These are phyloP conservation scores for Micractinium sp. DNA, from an alignment of 139 green algal genomes.

Conservation along the genomic window DNA sequence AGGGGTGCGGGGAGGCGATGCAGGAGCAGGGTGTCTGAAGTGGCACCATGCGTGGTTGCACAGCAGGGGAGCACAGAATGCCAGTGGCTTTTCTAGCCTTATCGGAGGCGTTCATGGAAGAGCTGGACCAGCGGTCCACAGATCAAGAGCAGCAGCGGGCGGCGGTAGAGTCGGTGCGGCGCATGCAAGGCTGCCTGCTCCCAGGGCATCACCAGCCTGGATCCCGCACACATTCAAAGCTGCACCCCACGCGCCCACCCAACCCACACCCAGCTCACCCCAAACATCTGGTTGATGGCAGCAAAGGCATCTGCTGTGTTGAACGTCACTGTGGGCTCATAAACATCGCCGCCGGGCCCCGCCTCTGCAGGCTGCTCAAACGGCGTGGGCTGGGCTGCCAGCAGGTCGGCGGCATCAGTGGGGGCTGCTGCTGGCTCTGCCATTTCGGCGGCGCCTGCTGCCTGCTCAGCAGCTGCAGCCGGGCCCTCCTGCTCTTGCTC, in stretches of 20 bases:
- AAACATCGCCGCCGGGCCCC: neutral
- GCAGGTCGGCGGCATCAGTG: neutral
- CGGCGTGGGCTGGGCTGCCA: constrained; percentile 8
- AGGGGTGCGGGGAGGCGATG: neutral
- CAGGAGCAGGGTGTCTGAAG: neutral
- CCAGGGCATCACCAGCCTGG: neutral
- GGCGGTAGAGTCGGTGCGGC: too few species aligned
- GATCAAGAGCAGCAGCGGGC: too few species aligned
- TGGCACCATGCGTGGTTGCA: neutral
- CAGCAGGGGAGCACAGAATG: too few species aligned
- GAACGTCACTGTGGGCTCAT: constrained; percentile 61
- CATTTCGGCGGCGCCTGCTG: neutral
- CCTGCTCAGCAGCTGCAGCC: neutral
- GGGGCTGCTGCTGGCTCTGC: neutral
- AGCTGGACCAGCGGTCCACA: too few species aligned
- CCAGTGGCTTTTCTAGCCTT: too few species aligned
- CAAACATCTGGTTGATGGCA: constrained; percentile 72
- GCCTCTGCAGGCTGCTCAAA: constrained; percentile 19
- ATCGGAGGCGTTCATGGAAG: too few species aligned
- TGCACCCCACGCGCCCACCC: neutral
- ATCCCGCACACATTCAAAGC: too few species aligned
- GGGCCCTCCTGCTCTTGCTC: neutral
- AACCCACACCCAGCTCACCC: neutral
- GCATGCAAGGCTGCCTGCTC: too few species aligned
- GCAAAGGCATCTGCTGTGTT: constrained; percentile 68